Base-by-base conservation (phyloP, 306 rosid genomes). In the Sicyos edulis region DNA sequence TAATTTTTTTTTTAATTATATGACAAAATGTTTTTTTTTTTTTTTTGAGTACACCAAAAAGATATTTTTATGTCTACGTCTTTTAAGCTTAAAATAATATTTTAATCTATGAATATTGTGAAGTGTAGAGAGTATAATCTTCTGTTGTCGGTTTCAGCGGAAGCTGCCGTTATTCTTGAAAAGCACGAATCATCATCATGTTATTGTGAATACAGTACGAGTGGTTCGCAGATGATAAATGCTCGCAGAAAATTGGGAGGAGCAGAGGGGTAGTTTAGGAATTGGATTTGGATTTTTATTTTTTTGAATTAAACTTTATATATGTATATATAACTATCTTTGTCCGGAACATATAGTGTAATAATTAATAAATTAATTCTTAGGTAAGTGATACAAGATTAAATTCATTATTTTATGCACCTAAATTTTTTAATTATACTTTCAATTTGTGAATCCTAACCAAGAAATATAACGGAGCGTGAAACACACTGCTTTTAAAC, bases 381-480 rank as follows among this genome's bases (percentile, higher is more conserved):
- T n/a, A n/a, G n/a, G n/a, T n/a, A n/a, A n/a, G n/a, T n/a, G n/a
- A n/a, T n/a, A n/a, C n/a, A n/a, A n/a, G n/a, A n/a, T n/a, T n/a
- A n/a, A n/a, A n/a, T n/a, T n/a, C n/a, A n/a, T n/a, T n/a, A n/a
- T n/a, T n/a, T n/a, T n/a, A n/a, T n/a, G n/a, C n/a, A n/a, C n/a
- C n/a, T n/a, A n/a, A n/a, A n/a, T n/a, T n/a, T n/a, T n/a, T n/a
- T n/a, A n/a, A n/a, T n/a, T n/a, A n/a, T n/a, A n/a, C n/a, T n/a
- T n/a, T n/a, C n/a, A n/a, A 62, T 32, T 62, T 14, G 22, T 37
- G 71, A 65, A 65, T 42, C 71, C 71, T 64, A 42, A 65, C 54
- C 4, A 16, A 7, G 22, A 15, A 7, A 34, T 7, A 16, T 15
- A 13, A 10, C 26, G 10, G 71, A 19, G 71, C 54, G 71, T 65